These are phyloP conservation scores for Fusarium hostae DNA, from an alignment of 2,329 filamentous ascomycete species.

Conservation along the genomic window DNA sequence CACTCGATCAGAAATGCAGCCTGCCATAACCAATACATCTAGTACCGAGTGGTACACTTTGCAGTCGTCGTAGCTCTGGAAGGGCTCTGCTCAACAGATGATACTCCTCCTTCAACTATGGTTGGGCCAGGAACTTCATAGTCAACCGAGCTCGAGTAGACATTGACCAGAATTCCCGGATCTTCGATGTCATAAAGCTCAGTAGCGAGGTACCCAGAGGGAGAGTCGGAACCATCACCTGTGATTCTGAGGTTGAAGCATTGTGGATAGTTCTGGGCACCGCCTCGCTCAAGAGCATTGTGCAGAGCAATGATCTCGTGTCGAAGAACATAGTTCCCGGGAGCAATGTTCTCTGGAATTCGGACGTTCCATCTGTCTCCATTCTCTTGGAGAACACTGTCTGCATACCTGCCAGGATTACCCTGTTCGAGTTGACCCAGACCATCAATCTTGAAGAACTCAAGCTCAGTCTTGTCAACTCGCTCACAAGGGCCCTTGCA, in stretches of 20 bases:
- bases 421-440: constrained; percentile 52
- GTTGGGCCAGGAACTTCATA: constrained; percentile 50
- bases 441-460: constrained; percentile 61
- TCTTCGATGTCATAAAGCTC: constrained; percentile 51
- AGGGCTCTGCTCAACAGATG: constrained; percentile 42
- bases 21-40: background rate
- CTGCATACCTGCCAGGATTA: constrained; percentile 52
- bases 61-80: constrained; percentile 42
- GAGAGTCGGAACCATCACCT: constrained; percentile 52
- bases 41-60: constrained; percentile 36
- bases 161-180: constrained; percentile 50
- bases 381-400: constrained; percentile 59
- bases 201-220: constrained; percentile 49
- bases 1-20: background rate
- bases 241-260: constrained; percentile 62
- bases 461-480: constrained; percentile 54
- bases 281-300: constrained; percentile 53
- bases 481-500: constrained; percentile 55
- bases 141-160: constrained; percentile 45
- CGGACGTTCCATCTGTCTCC: constrained; percentile 63
- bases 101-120: constrained; percentile 41
- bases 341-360: constrained; percentile 58
- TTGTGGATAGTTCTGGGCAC: constrained; percentile 64
- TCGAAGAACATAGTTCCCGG: constrained; percentile 66
- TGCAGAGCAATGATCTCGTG: constrained; percentile 67